Conservation (phyloP, 2,329 filamentous ascomycete genomes). For the Thelonectria discophora region DNA sequence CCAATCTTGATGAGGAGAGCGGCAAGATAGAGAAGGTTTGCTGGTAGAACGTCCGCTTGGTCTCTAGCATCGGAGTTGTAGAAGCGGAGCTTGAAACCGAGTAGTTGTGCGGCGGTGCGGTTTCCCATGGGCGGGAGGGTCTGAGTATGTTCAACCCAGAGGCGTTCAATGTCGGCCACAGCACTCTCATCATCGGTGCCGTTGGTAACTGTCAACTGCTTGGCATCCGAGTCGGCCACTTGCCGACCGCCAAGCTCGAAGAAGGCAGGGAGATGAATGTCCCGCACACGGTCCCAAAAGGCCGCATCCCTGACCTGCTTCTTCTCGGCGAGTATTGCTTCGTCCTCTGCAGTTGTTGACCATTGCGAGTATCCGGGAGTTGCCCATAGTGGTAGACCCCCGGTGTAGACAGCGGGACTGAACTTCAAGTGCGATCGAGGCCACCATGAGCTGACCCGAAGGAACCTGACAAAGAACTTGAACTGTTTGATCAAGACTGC, state of each 20-base stretch:
- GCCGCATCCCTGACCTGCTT: slow-evolving; percentile 72
- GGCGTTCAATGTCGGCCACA: slow-evolving; percentile 65
- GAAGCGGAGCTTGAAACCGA: slow-evolving; percentile 97
- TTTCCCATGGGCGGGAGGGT: slow-evolving; percentile 88
- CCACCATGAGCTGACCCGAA: slow-evolving; percentile 97
- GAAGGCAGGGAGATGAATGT: slow-evolving; percentile 82
- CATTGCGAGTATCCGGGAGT: slow-evolving; percentile 73
- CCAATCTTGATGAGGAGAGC: slow-evolving; percentile 96
- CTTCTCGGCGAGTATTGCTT: slow-evolving; percentile 62
- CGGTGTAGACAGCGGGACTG: slow-evolving; percentile 57
- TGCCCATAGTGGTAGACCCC: slow-evolving; percentile 86
- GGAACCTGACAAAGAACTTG: slow-evolving; percentile 92
- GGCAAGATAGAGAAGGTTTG: slow-evolving; percentile 91
- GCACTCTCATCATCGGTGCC: slow-evolving; percentile 51
- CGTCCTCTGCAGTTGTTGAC: slow-evolving; percentile 74
- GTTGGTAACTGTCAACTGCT: slow-evolving; percentile 52
- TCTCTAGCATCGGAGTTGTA: slow-evolving; percentile 85
- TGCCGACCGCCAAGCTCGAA: slow-evolving; percentile 85
- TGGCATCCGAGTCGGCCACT: slow-evolving; percentile 66
- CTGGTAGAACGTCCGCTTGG: slow-evolving; percentile 79
- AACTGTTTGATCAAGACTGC: slow-evolving; percentile 92
- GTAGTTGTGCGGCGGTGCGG: slow-evolving; percentile 88
- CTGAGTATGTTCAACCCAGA: slow-evolving; percentile 84
- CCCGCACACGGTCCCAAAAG: slow-evolving; percentile 85
- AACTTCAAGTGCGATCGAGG: slow-evolving; percentile 68